These are phyloP conservation scores for Tetrapisispora namnaoensis DNA, from an alignment of 805 yeast genomes.

Conservation along the genomic window DNA sequence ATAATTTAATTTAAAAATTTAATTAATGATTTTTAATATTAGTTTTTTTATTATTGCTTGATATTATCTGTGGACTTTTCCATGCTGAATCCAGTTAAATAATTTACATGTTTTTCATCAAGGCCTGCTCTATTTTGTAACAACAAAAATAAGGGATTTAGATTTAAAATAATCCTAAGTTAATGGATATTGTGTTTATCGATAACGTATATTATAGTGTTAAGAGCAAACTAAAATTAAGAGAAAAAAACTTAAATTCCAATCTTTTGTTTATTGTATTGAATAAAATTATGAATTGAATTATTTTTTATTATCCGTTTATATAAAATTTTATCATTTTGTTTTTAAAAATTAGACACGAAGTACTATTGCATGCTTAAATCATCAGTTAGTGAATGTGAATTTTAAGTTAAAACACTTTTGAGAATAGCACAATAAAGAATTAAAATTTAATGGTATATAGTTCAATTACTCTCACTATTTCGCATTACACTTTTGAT, in stretches of 20 bases:
- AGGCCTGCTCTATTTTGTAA: too few species aligned
- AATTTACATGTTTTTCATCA: too few species aligned
- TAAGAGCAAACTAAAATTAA: too few species aligned
- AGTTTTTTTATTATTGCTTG: not conserved
- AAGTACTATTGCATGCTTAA: not conserved
- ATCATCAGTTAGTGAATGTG: constrained; percentile 1
- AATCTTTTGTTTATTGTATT: too few species aligned
- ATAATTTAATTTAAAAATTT: constrained; percentile 2
- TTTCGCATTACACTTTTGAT: not conserved
- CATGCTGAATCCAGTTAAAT: too few species aligned
- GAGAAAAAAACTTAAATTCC: not conserved
- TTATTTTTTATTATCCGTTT: not conserved
- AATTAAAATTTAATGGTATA: not conserved
- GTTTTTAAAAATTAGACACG: not conserved
- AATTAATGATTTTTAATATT: not conserved
- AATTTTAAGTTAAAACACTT: not conserved
- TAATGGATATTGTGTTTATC: too few species aligned
- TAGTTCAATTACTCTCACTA: not conserved
- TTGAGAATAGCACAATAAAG: not conserved
- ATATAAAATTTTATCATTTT: not conserved
- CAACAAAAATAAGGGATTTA: too few species aligned
- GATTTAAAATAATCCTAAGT: too few species aligned
- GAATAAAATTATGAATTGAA: not conserved
- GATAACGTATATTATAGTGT: too few species aligned
- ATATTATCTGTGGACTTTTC: not conserved